phyloP scores from a whole-genome alignment of 257 asterid genomes.

The Ehretia macrophylla region DNA sequence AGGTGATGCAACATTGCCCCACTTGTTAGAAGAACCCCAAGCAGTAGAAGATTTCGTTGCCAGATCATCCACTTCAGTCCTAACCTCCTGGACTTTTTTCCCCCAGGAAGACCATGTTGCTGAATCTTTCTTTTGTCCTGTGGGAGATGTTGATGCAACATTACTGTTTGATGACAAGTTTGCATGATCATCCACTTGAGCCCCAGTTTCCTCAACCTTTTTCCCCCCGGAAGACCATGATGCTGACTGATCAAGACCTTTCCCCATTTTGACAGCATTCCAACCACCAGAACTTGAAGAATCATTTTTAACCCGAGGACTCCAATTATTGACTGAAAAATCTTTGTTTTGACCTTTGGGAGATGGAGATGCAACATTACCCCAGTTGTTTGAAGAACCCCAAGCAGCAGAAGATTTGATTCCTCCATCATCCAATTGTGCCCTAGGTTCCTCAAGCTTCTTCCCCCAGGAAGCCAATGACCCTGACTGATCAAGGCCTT shows the following conservation, averaged over 20 bases:
- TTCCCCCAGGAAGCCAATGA: slow-evolving; percentile 26
- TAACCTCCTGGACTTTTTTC: slow-evolving; percentile 6
- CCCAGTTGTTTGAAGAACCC: slow-evolving; percentile 20
- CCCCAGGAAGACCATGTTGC: slow-evolving; percentile 29
- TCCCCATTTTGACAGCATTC: slow-evolving; percentile 18
- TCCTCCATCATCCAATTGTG: background rate
- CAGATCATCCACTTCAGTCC: background rate
- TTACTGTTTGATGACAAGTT: no score
- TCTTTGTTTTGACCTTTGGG: no score
- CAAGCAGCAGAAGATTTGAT: background rate
- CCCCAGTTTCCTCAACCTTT: background rate
- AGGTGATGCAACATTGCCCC: background rate
- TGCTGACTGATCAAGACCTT: slow-evolving; percentile 12
- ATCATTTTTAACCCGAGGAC: slow-evolving; percentile 16
- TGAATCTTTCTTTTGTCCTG: slow-evolving; percentile 6
- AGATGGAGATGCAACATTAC: slow-evolving; percentile 9
- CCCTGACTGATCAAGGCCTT: slow-evolving; percentile 5
- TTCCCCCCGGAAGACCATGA: slow-evolving; percentile 29
- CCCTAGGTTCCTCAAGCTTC: background rate
- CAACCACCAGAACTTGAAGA: slow-evolving; percentile 21
- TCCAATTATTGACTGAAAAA: background rate
- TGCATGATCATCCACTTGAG: background rate
- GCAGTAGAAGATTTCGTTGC: background rate
- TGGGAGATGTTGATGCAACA: no score
- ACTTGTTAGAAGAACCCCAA: background rate